A percentile compares a stretch with the other conserved stretches of the same genome.
phyloP scores from a whole-genome alignment of 805 yeast species.

The Candida hungchunana region DNA sequence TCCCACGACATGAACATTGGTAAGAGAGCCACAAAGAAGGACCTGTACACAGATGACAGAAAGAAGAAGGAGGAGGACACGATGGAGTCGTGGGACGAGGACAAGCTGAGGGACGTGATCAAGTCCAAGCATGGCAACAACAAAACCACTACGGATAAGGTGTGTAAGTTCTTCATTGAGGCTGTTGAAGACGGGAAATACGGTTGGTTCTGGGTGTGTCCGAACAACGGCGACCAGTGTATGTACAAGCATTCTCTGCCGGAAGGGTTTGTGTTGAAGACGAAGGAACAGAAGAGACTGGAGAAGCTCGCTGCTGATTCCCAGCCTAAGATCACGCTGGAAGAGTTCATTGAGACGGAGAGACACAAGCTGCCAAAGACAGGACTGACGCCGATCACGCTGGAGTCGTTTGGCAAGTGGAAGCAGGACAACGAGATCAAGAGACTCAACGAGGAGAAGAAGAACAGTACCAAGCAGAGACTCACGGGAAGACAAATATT shows the following conservation, averaged over 20 bases:
- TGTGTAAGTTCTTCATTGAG: slow-evolving; percentile 90
- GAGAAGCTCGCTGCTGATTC: slow-evolving; percentile 81
- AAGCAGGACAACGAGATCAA: slow-evolving; percentile 62
- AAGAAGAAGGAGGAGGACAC: slow-evolving; percentile 68
- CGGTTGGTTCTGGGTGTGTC: slow-evolving; percentile 99
- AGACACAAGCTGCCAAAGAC: slow-evolving; percentile 73
- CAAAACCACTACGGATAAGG: slow-evolving; percentile 88
- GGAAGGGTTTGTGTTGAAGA: slow-evolving; percentile 93
- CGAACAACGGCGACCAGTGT: slow-evolving; percentile 89
- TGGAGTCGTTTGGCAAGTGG: slow-evolving; percentile 79
- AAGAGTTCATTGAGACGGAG: slow-evolving; percentile 93
- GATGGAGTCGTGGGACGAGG: slow-evolving; percentile 98
- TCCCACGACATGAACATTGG: slow-evolving; percentile 85
- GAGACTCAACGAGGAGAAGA: slow-evolving; percentile 41
- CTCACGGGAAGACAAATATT: slow-evolving; percentile 69
- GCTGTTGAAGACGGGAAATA: slow-evolving; percentile 97
- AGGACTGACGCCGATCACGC: slow-evolving; percentile 80
- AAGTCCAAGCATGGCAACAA: slow-evolving; percentile 92
- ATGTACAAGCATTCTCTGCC: slow-evolving; percentile 95
- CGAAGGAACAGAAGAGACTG: slow-evolving; percentile 89
- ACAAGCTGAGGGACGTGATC: slow-evolving; percentile 81
- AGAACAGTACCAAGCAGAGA: slow-evolving; percentile 34
- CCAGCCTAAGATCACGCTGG: slow-evolving; percentile 88
- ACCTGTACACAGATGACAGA: slow-evolving; percentile 87
- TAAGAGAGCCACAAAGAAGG: slow-evolving; percentile 85